Conservation (phyloP, 2,329 filamentous ascomycete genomes). For the Exophiala lecanii-corni region DNA sequence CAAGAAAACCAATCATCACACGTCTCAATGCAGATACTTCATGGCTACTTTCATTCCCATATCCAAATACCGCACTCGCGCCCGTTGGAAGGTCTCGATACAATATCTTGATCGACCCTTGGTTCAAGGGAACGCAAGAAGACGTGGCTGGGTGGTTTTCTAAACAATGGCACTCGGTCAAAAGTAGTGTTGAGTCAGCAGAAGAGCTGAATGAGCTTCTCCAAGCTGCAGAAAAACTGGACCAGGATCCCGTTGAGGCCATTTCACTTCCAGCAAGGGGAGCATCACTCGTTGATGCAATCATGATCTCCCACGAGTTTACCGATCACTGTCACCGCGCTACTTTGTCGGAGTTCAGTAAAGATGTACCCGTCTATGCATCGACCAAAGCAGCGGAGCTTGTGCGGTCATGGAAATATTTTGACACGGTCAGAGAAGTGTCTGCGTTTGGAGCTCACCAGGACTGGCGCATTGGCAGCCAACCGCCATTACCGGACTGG, state of each 20-base stretch:
- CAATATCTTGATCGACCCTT: slow-evolving; percentile 63
- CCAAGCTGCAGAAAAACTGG: slow-evolving; percentile 33
- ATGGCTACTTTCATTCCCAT: slow-evolving; percentile 63
- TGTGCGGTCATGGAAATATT: slow-evolving; percentile 57
- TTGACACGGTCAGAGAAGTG: slow-evolving; percentile 50
- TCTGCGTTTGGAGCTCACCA: slow-evolving; percentile 39
- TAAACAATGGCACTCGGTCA: slow-evolving; percentile 58
- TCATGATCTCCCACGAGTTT: slow-evolving; percentile 61
- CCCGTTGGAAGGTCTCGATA: slow-evolving; percentile 50
- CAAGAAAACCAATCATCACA: slow-evolving; percentile 50
- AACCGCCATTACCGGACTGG: slow-evolving; percentile 47
- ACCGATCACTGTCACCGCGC: slow-evolving; percentile 64
- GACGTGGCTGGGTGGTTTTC: slow-evolving; percentile 63
- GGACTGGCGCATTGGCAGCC: slow-evolving; percentile 45
- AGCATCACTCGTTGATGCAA: slow-evolving; percentile 47
- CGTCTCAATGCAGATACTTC: slow-evolving; percentile 65
- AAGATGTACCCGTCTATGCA: slow-evolving; percentile 55
- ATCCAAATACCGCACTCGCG: slow-evolving; percentile 41
- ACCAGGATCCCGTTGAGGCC: slow-evolving; percentile 34
- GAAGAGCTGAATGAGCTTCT: slow-evolving; percentile 52
- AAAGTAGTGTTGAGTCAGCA: slow-evolving; percentile 52
- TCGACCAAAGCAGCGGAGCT: slow-evolving; percentile 54
- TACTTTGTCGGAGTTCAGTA: slow-evolving; percentile 54
- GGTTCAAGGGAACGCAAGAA: slow-evolving; percentile 58
- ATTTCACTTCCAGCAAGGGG: slow-evolving; percentile 29